Evolutionary conservation across 129 eudicot species (phyloP), one percentile per base, ranked within the genome.

Genomic region (Tagetes erecta): DNA sequence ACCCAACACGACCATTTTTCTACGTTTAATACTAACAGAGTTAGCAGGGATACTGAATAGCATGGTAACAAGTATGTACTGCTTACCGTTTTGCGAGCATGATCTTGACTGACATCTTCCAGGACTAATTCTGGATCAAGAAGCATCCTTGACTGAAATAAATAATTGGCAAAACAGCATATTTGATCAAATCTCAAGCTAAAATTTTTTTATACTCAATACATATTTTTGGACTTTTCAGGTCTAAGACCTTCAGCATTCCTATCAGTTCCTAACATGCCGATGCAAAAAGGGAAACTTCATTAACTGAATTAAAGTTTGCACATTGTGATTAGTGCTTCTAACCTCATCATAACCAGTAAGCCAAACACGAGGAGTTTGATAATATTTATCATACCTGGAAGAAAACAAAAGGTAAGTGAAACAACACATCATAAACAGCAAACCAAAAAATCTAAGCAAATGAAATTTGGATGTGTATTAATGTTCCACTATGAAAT

Each of bases 271-370:
- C 62, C 47, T 73, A 74, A 14, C 64, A 74, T 5, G 12, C 12
- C 45, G 13, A 35, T 35, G 68, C 60, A 76, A 45, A 67, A 27
- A 27, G 6, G 14, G 35, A 66, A 64, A 37, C 50, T 75, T 6
- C 67, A 72, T 1, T 35, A 45, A 38, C 44, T 7, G 51, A 75
- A 38, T 68, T 51, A 35, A 74, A 72, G 58, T 42, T 34, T 34
- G 70, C 53, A 50, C 50, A 76, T 20, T 33, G 71, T 11, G 82
- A 50, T 74, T 65, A 36, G 30, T 45, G 72, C 49, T 30, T 74
- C 92, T 77, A 71, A 94, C 98, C 98, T 94, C 98, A 74, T 94
- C 98, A 85, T 94, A 94, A 58, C 98, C 97, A 80, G 98, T 94
- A 73, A 94, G 97, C 98, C 98, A 94, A 31, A 93, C 89, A 67